Evolutionary conservation across 169 alveolate species (phyloP), one percentile per base, ranked within the genome.

Genomic region (Plasmodium fragile): DNA sequence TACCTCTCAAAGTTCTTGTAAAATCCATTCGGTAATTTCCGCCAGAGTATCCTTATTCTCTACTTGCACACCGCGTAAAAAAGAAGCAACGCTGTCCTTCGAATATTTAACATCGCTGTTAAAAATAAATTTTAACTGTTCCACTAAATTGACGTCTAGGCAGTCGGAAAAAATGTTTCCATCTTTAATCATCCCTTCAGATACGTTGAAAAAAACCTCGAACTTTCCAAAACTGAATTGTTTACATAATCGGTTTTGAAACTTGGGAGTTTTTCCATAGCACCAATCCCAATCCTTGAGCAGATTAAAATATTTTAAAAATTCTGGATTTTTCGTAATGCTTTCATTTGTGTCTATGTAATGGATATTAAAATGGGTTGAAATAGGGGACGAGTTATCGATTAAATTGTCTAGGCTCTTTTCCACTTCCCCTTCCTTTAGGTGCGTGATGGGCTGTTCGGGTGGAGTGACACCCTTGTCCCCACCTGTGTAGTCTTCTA

Each of bases 201-300:
- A 53, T 59, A 89, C 82, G 36, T 89, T 59, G 59, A 89, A 89
- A 53, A 18, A 65, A 59, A 89, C 34, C 65, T 89, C 94, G 16
- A 89, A 1, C 43, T 79, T 55, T 78, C 94, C 94, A 65, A 89
- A 89, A 78, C 11, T 78, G 69, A 89, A 89, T 59, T 53, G 80
- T 49, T 78, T 89, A 25, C 90, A 89, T 25, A 89, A 11, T 78
- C 43, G 45, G 36, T 89, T 89, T 78, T 89, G 94, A 78, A 89
- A 89, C 70, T 89, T 89, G 28, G 99, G 98, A 30, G 97, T 95
- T 65, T 95, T 95, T 22, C 98, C 98, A 91, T 95, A 97, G 43
- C 96, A 80, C 98, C 99, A 97, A 28, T 97, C 97, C 98, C 98
- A 97, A n/a, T 96, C 94, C 28, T 78, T 89, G 32, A 89, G 71